Percentiles rank a stretch among this genome's conserved stretches.
Evolutionary conservation across 441 rosid genomes (phyloP).

Genomic region (Arabidopsis lyrata): DNA sequence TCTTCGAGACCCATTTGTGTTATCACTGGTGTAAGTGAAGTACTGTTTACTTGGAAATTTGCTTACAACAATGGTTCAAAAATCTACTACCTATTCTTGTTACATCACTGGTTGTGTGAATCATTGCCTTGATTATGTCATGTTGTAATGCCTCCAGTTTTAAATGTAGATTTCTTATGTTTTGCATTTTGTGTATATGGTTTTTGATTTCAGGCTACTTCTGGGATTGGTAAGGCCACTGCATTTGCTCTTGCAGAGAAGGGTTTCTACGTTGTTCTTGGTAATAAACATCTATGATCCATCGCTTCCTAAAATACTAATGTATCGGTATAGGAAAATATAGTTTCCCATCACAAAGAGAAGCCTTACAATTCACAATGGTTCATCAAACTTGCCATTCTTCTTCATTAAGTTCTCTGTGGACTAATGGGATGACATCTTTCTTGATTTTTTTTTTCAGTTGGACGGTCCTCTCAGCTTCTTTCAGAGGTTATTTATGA

Average conservation of each 20-base stretch:
- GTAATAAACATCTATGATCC: no score
- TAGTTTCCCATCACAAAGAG: no score
- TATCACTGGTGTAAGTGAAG: constrained; percentile 57
- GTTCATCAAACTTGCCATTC: neutral
- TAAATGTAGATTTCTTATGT: neutral
- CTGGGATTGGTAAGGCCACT: constrained; percentile 81
- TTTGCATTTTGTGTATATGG: neutral
- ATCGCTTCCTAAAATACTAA: no score
- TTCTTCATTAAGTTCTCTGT: neutral
- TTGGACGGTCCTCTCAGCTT: constrained; percentile 64
- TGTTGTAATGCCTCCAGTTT: neutral
- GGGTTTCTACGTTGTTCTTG: constrained; percentile 74
- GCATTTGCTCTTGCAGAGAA: constrained; percentile 72
- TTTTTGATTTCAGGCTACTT: constrained; percentile 61
- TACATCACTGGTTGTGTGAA: constrained; percentile 45
- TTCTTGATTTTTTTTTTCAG: constrained; percentile 50
- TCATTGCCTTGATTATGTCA: constrained; percentile 10
- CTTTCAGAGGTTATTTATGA: constrained; percentile 57
- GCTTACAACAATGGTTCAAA: constrained; percentile 19
- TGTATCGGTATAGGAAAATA: no score
- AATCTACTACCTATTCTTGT: no score
- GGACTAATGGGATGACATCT: constrained; percentile 1
- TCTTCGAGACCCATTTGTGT: constrained; percentile 62
- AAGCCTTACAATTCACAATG: neutral
- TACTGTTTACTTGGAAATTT: constrained; percentile 18